Base-by-base conservation (phyloP, 2,329 filamentous ascomycete genomes). In the Xylaria sp. region DNA sequence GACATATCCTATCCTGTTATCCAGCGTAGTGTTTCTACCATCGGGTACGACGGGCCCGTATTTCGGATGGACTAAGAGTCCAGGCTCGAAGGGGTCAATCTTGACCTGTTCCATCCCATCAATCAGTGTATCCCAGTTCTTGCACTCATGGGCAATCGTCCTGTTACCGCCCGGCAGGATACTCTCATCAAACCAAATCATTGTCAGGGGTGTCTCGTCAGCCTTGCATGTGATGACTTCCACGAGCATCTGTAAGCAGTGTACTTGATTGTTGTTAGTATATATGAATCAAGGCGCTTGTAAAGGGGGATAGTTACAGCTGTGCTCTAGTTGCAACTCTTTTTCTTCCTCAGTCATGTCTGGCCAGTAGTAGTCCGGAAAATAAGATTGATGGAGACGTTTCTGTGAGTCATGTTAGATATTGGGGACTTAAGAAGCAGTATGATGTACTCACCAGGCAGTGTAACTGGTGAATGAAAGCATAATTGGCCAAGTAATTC, bases 381-480 rank as follows among this genome's bases (percentile, higher is more conserved):
- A 75, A 39, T 74, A 73, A 2, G 72, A 72, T 62, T 75, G 73
- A 64, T 75, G 73, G 20, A 75, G 71, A 10, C 73, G 72, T 74
- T 73, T 75, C 73, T 74, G 10, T 31, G 8, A 1, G 4, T 20
- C 25, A 12, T 5, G 13, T 62, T 43, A 64, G 57, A 31, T 12
- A 41, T 23, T 3, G 10, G 5, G 39, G 4, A 3, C 41, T 10
- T 2, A 10, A 20, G 7, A 1, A 36, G 2, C 9, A 15, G 20
- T 1, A 41, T 6, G 36, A 43, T 8, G 7, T 6, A 46, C 68
- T 54, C 67, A 75, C 73, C 46, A 75, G 57, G 36, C 73, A 75
- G 31, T 74, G 72, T 6, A 75, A 41, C 15, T 74, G 70, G 31
- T 75, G 72, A 46, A 75, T 73, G 36, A 73, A 75, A 23, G 73